phyloP scores from a whole-genome alignment of 1,284 basidiomycete species.

The Heterobasidion annosum region DNA sequence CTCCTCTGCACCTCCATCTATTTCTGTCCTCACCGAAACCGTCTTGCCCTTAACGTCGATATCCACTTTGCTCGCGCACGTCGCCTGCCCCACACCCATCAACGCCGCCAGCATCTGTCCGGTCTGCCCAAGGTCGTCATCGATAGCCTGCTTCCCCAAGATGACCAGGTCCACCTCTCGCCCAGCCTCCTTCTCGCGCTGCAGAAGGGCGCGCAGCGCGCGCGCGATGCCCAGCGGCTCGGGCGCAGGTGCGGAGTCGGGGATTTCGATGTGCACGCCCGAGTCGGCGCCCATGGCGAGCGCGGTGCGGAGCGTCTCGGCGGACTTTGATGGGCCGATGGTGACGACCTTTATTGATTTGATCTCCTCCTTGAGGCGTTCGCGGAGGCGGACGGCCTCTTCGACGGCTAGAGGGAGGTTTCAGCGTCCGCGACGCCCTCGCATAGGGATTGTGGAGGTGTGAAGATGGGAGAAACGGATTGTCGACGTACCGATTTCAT shows the following conservation, averaged over 20 bases:
- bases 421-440: not conserved
- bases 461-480: not conserved
- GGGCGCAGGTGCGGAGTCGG: slow-evolving; percentile 62
- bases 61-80: slow-evolving; percentile 88
- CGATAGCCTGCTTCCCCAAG: slow-evolving; percentile 98
- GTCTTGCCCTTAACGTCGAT: slow-evolving; percentile 63
- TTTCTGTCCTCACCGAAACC: slow-evolving; percentile 80
- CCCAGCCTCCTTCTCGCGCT: slow-evolving; percentile 47
- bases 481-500: slow-evolving; percentile 77
- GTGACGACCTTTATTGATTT: slow-evolving; percentile 87
- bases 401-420: slow-evolving; percentile 69
- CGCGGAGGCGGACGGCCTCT: slow-evolving; percentile 91
- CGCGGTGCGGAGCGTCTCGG: slow-evolving; percentile 90
- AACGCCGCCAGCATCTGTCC: slow-evolving; percentile 97
- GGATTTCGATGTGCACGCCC: slow-evolving; percentile 84
- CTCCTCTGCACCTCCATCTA: slow-evolving; percentile 91
- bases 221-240: slow-evolving; percentile 88
- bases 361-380: slow-evolving; percentile 69
- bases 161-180: slow-evolving; percentile 78
- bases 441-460: not conserved
- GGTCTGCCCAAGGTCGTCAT: slow-evolving; percentile 95
- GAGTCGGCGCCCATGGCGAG: slow-evolving; percentile 97
- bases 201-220: slow-evolving; percentile 72
- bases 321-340: slow-evolving; percentile 85
- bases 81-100: slow-evolving; percentile 90